A percentile compares a stretch with the other conserved stretches of the same genome.
Conservation (phyloP, 208 protist genomes). For the Trypanosoma congolense region DNA sequence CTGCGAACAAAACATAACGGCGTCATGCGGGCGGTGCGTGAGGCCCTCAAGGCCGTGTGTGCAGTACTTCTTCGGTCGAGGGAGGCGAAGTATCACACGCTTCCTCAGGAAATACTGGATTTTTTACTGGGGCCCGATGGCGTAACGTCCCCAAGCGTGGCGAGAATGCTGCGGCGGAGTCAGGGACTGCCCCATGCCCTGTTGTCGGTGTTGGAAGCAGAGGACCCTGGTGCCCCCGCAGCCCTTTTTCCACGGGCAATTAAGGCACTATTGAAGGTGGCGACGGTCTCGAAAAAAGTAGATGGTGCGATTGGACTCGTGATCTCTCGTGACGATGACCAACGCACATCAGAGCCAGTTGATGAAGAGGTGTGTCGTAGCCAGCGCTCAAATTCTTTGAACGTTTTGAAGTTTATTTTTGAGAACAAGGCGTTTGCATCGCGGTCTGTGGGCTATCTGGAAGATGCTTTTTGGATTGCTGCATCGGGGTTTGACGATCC, state of each 20-base stretch:
- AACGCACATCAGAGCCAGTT: background rate
- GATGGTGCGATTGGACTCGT: no score
- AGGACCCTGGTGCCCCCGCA: conserved; percentile 62
- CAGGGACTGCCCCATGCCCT: conserved; percentile 85
- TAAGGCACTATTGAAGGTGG: conserved; percentile 45
- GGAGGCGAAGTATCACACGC: conserved; percentile 31
- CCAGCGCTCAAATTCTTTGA: conserved; percentile 85
- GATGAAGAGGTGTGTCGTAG: conserved; percentile 32
- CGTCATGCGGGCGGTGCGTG: conserved; percentile 78
- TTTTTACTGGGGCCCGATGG: conserved; percentile 73
- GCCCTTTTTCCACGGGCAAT: conserved; percentile 71
- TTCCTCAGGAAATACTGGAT: conserved; percentile 61
- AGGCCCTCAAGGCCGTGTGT: conserved; percentile 47
- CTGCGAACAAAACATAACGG: conserved; percentile 89
- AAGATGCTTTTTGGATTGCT: conserved; percentile 78
- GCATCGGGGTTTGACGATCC: conserved; percentile 72
- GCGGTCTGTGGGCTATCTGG: conserved; percentile 49
- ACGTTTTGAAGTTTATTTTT: conserved; percentile 92
- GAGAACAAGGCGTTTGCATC: conserved; percentile 79
- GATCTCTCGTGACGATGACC: background rate
- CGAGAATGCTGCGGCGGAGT: conserved; percentile 83
- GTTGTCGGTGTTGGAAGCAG: conserved; percentile 75
- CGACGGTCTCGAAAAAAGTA: conserved; percentile 8
- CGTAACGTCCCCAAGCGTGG: conserved; percentile 61
- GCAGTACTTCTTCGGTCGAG: conserved; percentile 63